Conservation (phyloP, 164 flowering plant genomes). For the Litsea cubeba region DNA sequence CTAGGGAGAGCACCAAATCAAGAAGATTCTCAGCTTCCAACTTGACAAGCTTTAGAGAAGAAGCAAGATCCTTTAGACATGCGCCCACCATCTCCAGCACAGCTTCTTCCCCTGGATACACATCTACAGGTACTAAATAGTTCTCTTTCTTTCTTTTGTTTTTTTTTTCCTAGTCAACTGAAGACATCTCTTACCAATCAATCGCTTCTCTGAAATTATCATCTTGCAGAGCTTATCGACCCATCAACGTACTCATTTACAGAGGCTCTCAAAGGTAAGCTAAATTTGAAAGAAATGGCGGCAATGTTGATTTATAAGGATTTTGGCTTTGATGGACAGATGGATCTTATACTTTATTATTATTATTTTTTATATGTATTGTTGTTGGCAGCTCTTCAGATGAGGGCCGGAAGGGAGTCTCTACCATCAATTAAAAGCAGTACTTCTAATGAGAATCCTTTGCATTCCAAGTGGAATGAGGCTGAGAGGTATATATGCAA, state of each 20-base stretch:
- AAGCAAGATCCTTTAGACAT: constrained; percentile 48
- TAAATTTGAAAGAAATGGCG: not conserved
- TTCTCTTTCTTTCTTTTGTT: not conserved
- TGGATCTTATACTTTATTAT: not conserved
- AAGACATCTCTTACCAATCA: not conserved
- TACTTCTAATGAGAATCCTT: constrained; percentile 54
- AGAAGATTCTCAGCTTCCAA: constrained; percentile 64
- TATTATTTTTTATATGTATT: not conserved
- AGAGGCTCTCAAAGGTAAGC: constrained; percentile 66
- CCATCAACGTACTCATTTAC: constrained; percentile 81
- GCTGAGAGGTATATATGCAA: constrained; percentile 90
- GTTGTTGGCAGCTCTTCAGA: constrained; percentile 57
- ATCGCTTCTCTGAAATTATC: not conserved
- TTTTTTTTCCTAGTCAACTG: not conserved
- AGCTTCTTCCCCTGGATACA: constrained; percentile 86
- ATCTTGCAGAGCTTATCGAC: constrained; percentile 60
- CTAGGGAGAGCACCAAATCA: constrained; percentile 52
- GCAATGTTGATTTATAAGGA: not conserved
- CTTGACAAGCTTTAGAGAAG: constrained; percentile 63
- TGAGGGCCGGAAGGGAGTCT: constrained; percentile 62
- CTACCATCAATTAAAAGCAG: constrained; percentile 24
- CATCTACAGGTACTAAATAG: constrained; percentile 40
- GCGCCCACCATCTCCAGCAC: constrained; percentile 73
- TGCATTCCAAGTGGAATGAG: constrained; percentile 84
- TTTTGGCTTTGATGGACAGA: not conserved